Percentiles rank a stretch among this genome's conserved stretches.
These are phyloP conservation scores for Hymenoscyphus fructigenus DNA, from an alignment of 2,329 filamentous ascomycete species.

Conservation along the genomic window DNA sequence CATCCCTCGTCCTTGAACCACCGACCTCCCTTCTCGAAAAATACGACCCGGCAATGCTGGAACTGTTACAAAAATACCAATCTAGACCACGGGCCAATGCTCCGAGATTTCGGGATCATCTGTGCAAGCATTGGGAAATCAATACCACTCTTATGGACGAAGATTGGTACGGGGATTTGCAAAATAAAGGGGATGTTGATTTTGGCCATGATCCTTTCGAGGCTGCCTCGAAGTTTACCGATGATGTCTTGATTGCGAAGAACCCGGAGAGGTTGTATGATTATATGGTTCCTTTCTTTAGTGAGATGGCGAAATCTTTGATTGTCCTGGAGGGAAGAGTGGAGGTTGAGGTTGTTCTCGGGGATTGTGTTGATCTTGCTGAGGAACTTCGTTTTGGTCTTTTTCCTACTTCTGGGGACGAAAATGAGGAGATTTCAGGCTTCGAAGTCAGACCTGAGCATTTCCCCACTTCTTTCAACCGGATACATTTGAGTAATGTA, in stretches of 20 bases:
- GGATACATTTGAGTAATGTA: constrained; percentile 24
- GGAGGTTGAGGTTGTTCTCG: constrained; percentile 17
- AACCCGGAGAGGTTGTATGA: constrained; percentile 18
- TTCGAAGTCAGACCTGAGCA: constrained; percentile 7
- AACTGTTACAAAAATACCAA: constrained; percentile 15
- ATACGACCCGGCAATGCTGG: constrained; percentile 11
- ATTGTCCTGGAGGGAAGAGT: constrained; percentile 16
- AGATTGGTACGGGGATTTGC: constrained; percentile 11
- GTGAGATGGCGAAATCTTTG: constrained; percentile 15
- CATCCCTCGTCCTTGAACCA: constrained; percentile 14
- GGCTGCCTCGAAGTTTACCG: neutral
- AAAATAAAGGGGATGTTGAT: constrained; percentile 4
- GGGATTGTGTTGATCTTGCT: constrained; percentile 22
- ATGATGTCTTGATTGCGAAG: neutral
- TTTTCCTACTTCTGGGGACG: neutral
- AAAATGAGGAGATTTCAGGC: no score
- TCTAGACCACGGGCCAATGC: constrained; percentile 4
- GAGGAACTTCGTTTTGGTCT: constrained; percentile 21
- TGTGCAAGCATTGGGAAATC: constrained; percentile 11
- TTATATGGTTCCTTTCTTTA: constrained; percentile 20
- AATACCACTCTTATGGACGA: constrained; percentile 16
- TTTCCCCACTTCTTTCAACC: constrained; percentile 19
- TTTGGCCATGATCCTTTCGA: constrained; percentile 17
- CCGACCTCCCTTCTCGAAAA: constrained; percentile 10
- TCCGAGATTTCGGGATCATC: constrained; percentile 12